Evolutionary conservation across 1,139 yeast genomes (phyloP).

Genomic region (Entelexis paramagnoliae): DNA sequence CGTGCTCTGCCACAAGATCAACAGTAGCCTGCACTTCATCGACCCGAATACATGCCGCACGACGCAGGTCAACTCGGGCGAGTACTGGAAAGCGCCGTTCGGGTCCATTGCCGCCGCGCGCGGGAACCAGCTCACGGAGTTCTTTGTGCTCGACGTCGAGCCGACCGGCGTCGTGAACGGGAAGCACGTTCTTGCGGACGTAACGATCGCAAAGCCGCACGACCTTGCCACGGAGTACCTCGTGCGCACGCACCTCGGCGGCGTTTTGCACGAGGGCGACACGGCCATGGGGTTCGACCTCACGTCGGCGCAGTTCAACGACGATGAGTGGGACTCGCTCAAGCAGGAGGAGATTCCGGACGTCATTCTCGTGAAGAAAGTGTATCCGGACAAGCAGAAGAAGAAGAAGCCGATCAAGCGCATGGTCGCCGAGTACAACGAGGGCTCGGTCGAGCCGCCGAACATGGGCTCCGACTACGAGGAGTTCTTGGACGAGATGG

Average conservation of each 20-base stretch:
- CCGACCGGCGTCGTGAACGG: constrained; percentile 77
- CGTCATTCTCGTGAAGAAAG: constrained; percentile 83
- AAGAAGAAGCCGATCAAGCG: constrained; percentile 77
- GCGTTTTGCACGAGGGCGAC: constrained; percentile 91
- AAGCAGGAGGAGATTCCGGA: constrained; percentile 57
- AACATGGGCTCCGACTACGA: constrained; percentile 20
- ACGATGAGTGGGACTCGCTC: constrained; percentile 71
- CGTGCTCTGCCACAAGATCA: constrained; percentile 72
- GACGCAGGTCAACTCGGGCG: constrained; percentile 60
- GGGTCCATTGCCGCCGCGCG: constrained; percentile 51
- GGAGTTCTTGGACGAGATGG: constrained; percentile 28
- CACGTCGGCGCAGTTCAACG: constrained; percentile 76
- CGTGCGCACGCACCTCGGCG: constrained; percentile 87
- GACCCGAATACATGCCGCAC: constrained; percentile 54
- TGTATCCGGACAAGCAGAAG: constrained; percentile 58
- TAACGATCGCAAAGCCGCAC: constrained; percentile 78
- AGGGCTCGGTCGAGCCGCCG: constrained; percentile 41
- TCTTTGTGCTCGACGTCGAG: constrained; percentile 85
- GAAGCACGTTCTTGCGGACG: constrained; percentile 74
- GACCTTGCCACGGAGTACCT: constrained; percentile 81
- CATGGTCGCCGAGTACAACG: constrained; percentile 94
- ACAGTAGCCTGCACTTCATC: constrained; percentile 75
- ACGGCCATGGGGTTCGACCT: constrained; percentile 84
- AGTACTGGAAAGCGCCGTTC: constrained; percentile 80
- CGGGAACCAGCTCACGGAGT: constrained; percentile 70